Evolutionary conservation across 2,329 filamentous ascomycete genomes (phyloP).

Genomic region (Cladosporium oxysporum): DNA sequence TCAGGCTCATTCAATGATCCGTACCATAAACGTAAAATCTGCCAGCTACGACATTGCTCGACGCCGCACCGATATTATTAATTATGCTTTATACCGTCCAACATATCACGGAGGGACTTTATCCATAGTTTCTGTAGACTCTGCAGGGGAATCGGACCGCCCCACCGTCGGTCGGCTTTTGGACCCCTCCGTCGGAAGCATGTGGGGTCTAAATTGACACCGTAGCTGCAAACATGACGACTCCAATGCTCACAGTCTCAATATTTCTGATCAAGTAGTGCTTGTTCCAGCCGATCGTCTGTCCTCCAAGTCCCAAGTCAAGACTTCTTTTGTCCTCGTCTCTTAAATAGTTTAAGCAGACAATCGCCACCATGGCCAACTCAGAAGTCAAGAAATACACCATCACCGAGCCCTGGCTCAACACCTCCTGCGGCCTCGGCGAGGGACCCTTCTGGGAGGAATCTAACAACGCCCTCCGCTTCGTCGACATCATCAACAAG

Average conservation of each 20-base stretch:
- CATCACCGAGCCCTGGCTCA: conserved; percentile 53
- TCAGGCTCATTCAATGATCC: background rate
- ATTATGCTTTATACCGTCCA: background rate
- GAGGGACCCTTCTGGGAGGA: conserved; percentile 76
- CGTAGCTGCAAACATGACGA: conserved; percentile 18
- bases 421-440: conserved; percentile 66
- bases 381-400: conserved; percentile 37
- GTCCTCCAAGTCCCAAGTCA: background rate
- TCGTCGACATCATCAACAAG: conserved; percentile 80
- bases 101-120: background rate
- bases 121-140: background rate
- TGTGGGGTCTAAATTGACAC: background rate
- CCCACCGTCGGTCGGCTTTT: background rate
- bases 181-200: background rate
- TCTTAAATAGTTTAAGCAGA: background rate
- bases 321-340: background rate
- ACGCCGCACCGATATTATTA: background rate
- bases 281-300: background rate
- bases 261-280: background rate
- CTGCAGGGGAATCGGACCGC: background rate
- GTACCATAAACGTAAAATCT: background rate
- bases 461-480: conserved; percentile 66
- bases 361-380: conserved; percentile 28
- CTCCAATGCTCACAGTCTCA: background rate
- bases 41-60: background rate